Percentiles rank a stretch among this genome's conserved stretches.
phyloP scores from a whole-genome alignment of 805 yeast genomes.

The Suhomyces sp. region DNA sequence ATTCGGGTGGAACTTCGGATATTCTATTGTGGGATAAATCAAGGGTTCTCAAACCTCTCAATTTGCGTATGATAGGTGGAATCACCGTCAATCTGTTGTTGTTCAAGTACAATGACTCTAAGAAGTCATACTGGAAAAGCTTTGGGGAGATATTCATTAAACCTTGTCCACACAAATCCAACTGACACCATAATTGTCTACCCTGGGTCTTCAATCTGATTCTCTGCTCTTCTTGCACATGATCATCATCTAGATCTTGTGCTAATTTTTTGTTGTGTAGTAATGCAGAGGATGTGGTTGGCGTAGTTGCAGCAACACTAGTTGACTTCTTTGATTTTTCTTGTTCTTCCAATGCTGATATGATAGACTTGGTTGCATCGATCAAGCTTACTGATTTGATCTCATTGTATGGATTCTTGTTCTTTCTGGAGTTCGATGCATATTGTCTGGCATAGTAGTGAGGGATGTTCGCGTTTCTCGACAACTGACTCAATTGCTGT shows the following conservation, averaged over 20 bases:
- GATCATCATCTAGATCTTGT: constrained; percentile 53
- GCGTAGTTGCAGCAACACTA: constrained; percentile 31
- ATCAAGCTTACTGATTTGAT: constrained; percentile 38
- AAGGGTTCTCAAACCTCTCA: constrained; percentile 73
- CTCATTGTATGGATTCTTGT: constrained; percentile 37
- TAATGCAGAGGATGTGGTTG: constrained; percentile 27
- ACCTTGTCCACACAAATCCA: constrained; percentile 91
- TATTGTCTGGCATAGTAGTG: constrained; percentile 85
- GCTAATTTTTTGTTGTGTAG: constrained; percentile 44
- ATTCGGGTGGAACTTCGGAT: constrained; percentile 72
- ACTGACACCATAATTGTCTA: constrained; percentile 89
- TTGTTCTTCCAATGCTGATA: constrained; percentile 41
- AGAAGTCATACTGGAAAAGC: constrained; percentile 75
- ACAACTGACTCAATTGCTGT: constrained; percentile 65
- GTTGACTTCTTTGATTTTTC: constrained; percentile 33
- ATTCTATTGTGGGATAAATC: constrained; percentile 82
- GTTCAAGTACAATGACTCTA: constrained; percentile 82
- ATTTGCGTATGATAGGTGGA: constrained; percentile 66
- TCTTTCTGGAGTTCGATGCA: constrained; percentile 62
- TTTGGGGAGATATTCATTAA: constrained; percentile 67
- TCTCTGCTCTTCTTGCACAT: constrained; percentile 54
- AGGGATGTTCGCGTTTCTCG: constrained; percentile 63
- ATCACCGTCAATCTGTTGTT: constrained; percentile 73
- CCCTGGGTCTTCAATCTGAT: constrained; percentile 58
- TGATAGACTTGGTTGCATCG: constrained; percentile 42